Conservation (phyloP, 306 rosid genomes). For the Alnus glutinosa region DNA sequence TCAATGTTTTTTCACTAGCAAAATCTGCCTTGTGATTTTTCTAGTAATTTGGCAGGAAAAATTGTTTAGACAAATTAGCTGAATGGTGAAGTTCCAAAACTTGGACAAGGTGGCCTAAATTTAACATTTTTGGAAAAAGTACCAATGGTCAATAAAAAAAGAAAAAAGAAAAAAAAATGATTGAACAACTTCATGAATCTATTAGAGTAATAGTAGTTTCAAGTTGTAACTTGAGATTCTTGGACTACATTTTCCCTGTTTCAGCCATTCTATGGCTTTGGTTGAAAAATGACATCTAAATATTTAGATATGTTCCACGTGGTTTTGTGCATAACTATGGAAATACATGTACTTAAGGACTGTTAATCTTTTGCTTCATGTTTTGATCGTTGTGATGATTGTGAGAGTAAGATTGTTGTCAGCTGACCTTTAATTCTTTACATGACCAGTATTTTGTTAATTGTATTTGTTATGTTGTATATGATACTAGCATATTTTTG, state of each 20-base stretch:
- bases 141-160: background rate
- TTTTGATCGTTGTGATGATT: background rate
- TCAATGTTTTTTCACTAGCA: background rate
- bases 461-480: background rate
- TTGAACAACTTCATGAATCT: background rate
- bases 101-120: background rate
- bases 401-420: background rate
- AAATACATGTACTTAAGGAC: background rate
- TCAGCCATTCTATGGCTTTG: background rate
- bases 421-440: background rate
- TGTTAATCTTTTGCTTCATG: background rate
- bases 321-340: background rate
- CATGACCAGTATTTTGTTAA: no score
- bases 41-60: background rate
- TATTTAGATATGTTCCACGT: background rate
- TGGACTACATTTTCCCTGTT: background rate
- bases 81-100: background rate
- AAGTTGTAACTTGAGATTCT: background rate
- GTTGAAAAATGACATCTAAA: background rate
- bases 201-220: background rate
- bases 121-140: background rate
- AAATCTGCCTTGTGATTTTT: no score
- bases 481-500: background rate
- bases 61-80: background rate
- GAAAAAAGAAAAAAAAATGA: background rate